These are phyloP conservation scores for Nicotiana otophora DNA, from an alignment of 257 asterid species.

Conservation along the genomic window DNA sequence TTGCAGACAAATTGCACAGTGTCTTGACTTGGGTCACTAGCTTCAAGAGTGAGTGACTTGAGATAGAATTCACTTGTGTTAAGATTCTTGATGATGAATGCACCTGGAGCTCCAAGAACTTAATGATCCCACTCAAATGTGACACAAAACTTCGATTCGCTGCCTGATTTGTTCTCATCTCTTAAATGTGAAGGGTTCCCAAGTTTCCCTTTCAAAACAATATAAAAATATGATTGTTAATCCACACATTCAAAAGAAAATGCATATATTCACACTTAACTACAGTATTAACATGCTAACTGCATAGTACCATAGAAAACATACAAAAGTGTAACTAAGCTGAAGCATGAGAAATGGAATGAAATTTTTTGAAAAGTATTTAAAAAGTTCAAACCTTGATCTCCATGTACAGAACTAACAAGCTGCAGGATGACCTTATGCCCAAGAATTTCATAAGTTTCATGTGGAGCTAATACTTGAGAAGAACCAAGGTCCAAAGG, in stretches of 20 bases:
- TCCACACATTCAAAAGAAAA: no score
- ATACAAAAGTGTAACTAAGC: no score
- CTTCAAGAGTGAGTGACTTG: constrained; percentile 55
- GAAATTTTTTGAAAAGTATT: neutral
- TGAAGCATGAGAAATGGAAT: neutral
- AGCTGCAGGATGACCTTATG: neutral
- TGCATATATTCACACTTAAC: no score
- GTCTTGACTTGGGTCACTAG: constrained; percentile 46
- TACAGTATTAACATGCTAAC: no score
- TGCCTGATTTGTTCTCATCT: constrained; percentile 13
- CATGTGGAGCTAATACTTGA: neutral
- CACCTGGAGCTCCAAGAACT: constrained; percentile 58
- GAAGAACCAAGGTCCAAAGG: neutral
- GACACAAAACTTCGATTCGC: constrained; percentile 31
- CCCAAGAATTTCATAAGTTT: neutral
- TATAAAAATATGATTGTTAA: no score
- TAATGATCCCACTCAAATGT: constrained; percentile 54
- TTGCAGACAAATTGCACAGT: constrained; percentile 60
- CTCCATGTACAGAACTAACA: neutral
- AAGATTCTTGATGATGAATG: constrained; percentile 39
- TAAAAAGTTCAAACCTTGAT: neutral
- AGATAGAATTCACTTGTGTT: constrained; percentile 67
- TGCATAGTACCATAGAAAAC: no score
- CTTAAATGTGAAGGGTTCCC: neutral
- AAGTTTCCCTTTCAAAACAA: neutral